These are phyloP conservation scores for Phalaenopsis equestris DNA, from an alignment of 106 monocot genomes.

Conservation along the genomic window DNA sequence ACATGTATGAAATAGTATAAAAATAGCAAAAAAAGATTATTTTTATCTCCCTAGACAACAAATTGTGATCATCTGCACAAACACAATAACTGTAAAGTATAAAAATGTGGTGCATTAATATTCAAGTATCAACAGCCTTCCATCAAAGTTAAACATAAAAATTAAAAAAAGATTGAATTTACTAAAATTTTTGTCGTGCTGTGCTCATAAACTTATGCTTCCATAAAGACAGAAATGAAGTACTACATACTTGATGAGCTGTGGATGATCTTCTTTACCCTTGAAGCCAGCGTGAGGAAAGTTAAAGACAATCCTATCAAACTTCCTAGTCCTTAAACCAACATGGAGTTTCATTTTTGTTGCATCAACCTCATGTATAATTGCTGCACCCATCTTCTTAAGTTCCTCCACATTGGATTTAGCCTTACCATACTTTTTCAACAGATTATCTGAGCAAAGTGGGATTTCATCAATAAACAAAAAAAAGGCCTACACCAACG, in stretches of 20 bases:
- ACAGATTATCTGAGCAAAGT: conserved; percentile 18
- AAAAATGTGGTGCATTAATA: no score
- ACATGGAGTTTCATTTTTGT: conserved; percentile 36
- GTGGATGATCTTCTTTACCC: conserved; percentile 24
- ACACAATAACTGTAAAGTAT: no score
- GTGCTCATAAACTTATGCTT: not conserved
- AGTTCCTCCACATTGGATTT: conserved; percentile 31
- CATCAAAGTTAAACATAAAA: no score
- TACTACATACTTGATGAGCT: conserved; percentile 22
- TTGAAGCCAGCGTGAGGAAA: conserved; percentile 63
- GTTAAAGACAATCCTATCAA: conserved; percentile 53
- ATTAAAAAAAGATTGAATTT: not conserved
- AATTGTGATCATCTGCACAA: no score
- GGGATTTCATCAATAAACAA: not conserved
- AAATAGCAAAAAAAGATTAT: no score
- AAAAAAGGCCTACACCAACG: not conserved
- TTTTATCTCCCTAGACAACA: no score
- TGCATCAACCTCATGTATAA: conserved; percentile 50
- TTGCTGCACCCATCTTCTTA: conserved; percentile 31
- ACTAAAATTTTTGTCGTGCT: not conserved
- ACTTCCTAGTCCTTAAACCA: conserved; percentile 32
- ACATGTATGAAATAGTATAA: no score
- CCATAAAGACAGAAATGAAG: not conserved
- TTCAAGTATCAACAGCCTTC: no score
- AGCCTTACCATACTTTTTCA: conserved; percentile 35